phyloP scores from a whole-genome alignment of 129 eudicot genomes.

The Flaveria trinervia region DNA sequence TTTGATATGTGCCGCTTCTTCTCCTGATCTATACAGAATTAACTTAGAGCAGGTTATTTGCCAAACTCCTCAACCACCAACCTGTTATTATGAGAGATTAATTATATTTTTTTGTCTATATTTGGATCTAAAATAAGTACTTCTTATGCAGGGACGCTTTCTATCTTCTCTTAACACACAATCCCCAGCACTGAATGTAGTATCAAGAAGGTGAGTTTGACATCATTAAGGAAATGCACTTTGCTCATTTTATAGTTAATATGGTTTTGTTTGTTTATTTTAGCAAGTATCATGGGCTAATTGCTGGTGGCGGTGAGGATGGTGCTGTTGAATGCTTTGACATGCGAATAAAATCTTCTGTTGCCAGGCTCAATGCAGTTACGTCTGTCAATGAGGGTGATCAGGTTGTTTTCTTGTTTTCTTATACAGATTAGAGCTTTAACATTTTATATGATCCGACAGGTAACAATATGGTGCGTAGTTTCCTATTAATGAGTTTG shows the following conservation, averaged over 20 bases:
- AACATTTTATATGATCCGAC: background rate
- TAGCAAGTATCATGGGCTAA: constrained; percentile 89
- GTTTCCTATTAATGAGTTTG: background rate
- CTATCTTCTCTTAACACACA: constrained; percentile 81
- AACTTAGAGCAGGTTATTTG: constrained; percentile 81
- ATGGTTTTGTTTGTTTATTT: constrained; percentile 12
- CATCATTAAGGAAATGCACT: background rate
- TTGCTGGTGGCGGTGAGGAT: constrained; percentile 99
- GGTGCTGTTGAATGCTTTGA: constrained; percentile 99
- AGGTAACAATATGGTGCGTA: background rate
- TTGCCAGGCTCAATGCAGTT: constrained; percentile 69
- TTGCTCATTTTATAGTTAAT: constrained; percentile 27
- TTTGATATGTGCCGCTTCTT: constrained; percentile 95
- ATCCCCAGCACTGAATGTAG: constrained; percentile 90
- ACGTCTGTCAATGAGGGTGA: constrained; percentile 60
- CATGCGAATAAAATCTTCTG: constrained; percentile 74
- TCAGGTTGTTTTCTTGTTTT: constrained; percentile 36
- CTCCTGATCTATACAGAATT: constrained; percentile 95
- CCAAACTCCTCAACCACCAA: background rate
- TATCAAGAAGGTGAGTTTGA: constrained; percentile 75
- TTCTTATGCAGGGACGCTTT: constrained; percentile 72
- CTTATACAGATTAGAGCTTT: background rate
- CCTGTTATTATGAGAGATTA: constrained; percentile 6
- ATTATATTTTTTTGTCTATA: background rate
- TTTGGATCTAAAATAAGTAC: constrained; percentile 7